phyloP scores from a whole-genome alignment of 2,329 filamentous ascomycete genomes.

The Lachnellula subtilissima region DNA sequence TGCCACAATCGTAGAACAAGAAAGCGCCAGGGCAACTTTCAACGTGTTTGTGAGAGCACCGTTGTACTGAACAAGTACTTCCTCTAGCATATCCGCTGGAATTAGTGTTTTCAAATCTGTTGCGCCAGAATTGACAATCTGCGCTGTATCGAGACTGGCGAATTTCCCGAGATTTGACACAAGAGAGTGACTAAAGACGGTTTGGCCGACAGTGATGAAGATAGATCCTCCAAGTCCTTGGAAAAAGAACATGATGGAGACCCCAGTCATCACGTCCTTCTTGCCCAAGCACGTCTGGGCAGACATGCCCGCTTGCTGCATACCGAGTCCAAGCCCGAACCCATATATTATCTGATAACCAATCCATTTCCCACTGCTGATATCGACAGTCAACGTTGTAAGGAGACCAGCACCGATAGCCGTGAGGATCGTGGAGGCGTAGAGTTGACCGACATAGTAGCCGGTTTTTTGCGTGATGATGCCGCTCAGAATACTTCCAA shows the following conservation, averaged over 20 bases:
- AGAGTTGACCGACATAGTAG: slow-evolving; percentile 25
- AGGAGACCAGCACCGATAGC: slow-evolving; percentile 39
- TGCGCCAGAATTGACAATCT: slow-evolving; percentile 39
- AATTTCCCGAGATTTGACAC: slow-evolving; percentile 16
- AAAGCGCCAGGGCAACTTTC: slow-evolving; percentile 49
- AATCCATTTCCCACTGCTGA: slow-evolving; percentile 34
- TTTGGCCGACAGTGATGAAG: slow-evolving; percentile 31
- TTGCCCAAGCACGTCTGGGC: slow-evolving; percentile 24
- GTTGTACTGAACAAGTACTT: slow-evolving; percentile 53
- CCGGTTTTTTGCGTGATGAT: slow-evolving; percentile 28
- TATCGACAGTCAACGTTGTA: slow-evolving; percentile 34
- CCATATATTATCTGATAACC: slow-evolving; percentile 27
- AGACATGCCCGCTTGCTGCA: slow-evolving; percentile 28
- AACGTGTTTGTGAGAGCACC: slow-evolving; percentile 46
- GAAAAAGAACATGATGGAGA: slow-evolving; percentile 33
- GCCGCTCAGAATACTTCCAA: slow-evolving; percentile 30
- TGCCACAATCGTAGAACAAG: slow-evolving; percentile 42
- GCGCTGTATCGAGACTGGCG: slow-evolving; percentile 1
- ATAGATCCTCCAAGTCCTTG: slow-evolving; percentile 35
- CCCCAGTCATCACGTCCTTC: slow-evolving; percentile 29
- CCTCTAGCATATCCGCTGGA: slow-evolving; percentile 35
- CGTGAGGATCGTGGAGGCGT: slow-evolving; percentile 21
- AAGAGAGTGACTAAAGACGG: slow-evolving; percentile 25
- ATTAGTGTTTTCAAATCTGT: slow-evolving; percentile 44
- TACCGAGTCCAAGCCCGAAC: slow-evolving; percentile 29